Evolutionary conservation across 352 stramenopile species (phyloP), one percentile per base, ranked within the genome.

Genomic region (Globisporangium yorkense): DNA sequence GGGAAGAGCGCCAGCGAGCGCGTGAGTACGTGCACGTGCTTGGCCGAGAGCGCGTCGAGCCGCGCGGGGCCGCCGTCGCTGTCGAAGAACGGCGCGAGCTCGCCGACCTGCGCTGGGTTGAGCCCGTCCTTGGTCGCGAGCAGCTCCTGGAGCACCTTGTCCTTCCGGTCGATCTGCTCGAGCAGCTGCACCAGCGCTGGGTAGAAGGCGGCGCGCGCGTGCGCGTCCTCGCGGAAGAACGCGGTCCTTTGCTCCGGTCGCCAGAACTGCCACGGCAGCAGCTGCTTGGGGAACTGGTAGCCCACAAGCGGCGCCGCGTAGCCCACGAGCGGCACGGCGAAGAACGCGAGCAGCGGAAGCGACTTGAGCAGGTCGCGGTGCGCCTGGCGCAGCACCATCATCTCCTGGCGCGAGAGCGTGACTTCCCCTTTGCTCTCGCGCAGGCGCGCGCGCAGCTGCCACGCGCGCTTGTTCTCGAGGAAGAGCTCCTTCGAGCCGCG

Each of bases 191-290:
- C 54, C 37, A 94, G 64, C 56, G 86, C 57, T 6, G 77, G 75
- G 65, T 92, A 89, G 57, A 75, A 88, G 21, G 54, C 54, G 6
- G 82, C 72, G 29, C 78, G 71, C 16, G 74, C 59, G 15, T 71
- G 54, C 1, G 77, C 82, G 55, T 93, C 79, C 54, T 92, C 70
- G 9, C 63, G 67, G 21, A 93, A 74, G 67, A 94, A 94, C 63
- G 87, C 71, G n/a, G 80, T 89, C 66, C 88, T 89, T 51, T 94
- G 82, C 18, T 88, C 81, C 1, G 83, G 68, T 7, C 82, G 74
- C 85, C 85, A 94, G 68, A 94, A 94, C 65, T 94, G 85, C 80
- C 80, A 92, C 8, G 85, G 83, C 53, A 94, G 65, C 24, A 91
- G 45, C 51, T 89, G 81, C 70, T 93, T 94, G 18, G 83, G 85